Conservation (phyloP, 805 yeast genomes). For the Yarrowia sp. region DNA sequence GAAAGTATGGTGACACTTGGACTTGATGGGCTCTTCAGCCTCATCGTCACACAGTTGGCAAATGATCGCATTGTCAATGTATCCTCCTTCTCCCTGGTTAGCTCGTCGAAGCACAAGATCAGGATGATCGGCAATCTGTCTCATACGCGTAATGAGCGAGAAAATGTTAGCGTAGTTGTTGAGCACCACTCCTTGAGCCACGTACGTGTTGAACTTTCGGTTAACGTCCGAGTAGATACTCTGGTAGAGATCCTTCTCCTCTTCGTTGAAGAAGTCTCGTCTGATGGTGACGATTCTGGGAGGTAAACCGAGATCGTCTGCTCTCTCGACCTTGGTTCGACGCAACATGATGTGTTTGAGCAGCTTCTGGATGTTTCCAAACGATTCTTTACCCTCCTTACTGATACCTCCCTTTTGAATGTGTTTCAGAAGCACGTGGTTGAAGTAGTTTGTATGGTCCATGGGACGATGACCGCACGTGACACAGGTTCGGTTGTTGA, state of each 20-base stretch:
- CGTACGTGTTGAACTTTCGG: conserved; percentile 88
- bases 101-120: conserved; percentile 85
- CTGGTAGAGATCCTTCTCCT: conserved; percentile 90
- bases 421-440: conserved; percentile 93
- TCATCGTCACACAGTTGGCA: conserved; percentile 97
- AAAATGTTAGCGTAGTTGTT: conserved; percentile 97
- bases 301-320: conserved; percentile 96
- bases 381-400: conserved; percentile 81
- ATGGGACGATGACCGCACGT: conserved; percentile 89
- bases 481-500: conserved; percentile 84
- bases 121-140: conserved; percentile 98
- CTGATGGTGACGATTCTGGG: conserved; percentile 93
- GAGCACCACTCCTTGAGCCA: conserved; percentile 93
- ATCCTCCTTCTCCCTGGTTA: conserved; percentile 50
- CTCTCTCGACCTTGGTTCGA: conserved; percentile 93
- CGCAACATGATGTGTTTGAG: conserved; percentile 86
- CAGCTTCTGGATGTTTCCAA: conserved; percentile 74
- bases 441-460: conserved; percentile 94
- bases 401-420: conserved; percentile 84
- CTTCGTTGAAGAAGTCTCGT: conserved; percentile 87
- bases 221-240: conserved; percentile 86
- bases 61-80: conserved; percentile 64
- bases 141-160: conserved; percentile 94
- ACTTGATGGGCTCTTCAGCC: conserved; percentile 96
- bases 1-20: conserved; percentile 91